phyloP scores from a whole-genome alignment of 495 filamentous ascomycete species.

The Rhypophila decipiens region DNA sequence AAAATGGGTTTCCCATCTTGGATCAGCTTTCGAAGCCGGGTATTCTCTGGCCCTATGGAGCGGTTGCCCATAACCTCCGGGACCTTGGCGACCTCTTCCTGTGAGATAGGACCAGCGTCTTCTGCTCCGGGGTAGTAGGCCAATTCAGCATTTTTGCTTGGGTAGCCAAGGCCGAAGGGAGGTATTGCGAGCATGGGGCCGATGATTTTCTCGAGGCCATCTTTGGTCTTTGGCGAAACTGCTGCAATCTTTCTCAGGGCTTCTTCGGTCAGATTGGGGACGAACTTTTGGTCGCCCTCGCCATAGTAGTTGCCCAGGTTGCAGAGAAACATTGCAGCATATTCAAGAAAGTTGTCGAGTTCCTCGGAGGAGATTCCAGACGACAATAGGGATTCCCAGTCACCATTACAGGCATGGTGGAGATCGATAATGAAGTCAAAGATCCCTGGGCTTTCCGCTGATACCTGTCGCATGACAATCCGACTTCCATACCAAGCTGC shows the following conservation, averaged over 20 bases:
- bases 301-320: slow-evolving; percentile 36
- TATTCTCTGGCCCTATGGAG: slow-evolving; percentile 19
- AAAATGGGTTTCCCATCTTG: slow-evolving; percentile 1
- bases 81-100: slow-evolving; percentile 13
- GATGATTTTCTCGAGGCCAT: neutral
- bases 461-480: slow-evolving; percentile 36
- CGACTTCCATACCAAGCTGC: slow-evolving; percentile 35
- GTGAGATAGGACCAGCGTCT: too few relatives aligned
- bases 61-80: slow-evolving; percentile 10
- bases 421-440: slow-evolving; percentile 36
- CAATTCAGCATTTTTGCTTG: slow-evolving; percentile 11
- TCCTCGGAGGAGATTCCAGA: slow-evolving; percentile 12
- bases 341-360: slow-evolving; percentile 19
- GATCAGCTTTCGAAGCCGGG: slow-evolving; percentile 14
- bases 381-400: slow-evolving; percentile 23
- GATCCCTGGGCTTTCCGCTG: slow-evolving; percentile 30
- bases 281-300: slow-evolving; percentile 26
- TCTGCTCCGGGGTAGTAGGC: slow-evolving; percentile 14
- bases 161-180: slow-evolving; percentile 5
- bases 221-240: neutral
- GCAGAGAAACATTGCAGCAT: slow-evolving; percentile 28
- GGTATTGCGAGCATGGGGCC: neutral
- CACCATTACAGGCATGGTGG: slow-evolving; percentile 23
- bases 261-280: slow-evolving; percentile 10
- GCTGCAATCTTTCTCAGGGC: slow-evolving; percentile 2